These are phyloP conservation scores for Fusarium graminum DNA, from an alignment of 2,329 filamentous ascomycete species.

Conservation along the genomic window DNA sequence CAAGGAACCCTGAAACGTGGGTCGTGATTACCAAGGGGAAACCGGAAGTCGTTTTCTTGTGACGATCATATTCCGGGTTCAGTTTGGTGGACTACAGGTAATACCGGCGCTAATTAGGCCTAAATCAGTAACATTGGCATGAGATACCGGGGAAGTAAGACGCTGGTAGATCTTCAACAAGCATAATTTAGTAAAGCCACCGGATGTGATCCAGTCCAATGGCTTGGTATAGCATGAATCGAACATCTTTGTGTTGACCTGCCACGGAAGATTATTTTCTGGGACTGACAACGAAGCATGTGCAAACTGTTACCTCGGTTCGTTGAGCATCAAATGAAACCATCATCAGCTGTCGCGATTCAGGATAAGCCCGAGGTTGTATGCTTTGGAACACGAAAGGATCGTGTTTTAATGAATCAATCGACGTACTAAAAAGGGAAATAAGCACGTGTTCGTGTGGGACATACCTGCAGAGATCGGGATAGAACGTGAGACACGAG, in stretches of 20 bases:
- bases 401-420: too few relatives aligned
- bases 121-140: background rate
- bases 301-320: background rate
- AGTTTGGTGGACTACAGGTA: background rate
- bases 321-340: background rate
- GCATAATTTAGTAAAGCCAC: background rate
- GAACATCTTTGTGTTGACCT: background rate
- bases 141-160: background rate
- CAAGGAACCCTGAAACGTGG: background rate
- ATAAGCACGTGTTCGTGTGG: too few relatives aligned
- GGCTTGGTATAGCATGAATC: background rate
- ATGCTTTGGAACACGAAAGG: too few relatives aligned
- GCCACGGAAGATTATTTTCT: background rate
- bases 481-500: too few relatives aligned
- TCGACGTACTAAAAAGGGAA: too few relatives aligned
- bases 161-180: background rate
- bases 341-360: too few relatives aligned
- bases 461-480: too few relatives aligned
- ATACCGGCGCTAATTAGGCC: background rate
- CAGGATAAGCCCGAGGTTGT: too few relatives aligned
- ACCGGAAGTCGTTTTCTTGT: background rate
- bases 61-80: background rate
- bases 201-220: background rate
- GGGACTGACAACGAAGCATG: background rate
- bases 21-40: constrained; percentile 2